These are phyloP conservation scores for Suhomyces sp. DNA, from an alignment of 805 yeast genomes.

Conservation along the genomic window DNA sequence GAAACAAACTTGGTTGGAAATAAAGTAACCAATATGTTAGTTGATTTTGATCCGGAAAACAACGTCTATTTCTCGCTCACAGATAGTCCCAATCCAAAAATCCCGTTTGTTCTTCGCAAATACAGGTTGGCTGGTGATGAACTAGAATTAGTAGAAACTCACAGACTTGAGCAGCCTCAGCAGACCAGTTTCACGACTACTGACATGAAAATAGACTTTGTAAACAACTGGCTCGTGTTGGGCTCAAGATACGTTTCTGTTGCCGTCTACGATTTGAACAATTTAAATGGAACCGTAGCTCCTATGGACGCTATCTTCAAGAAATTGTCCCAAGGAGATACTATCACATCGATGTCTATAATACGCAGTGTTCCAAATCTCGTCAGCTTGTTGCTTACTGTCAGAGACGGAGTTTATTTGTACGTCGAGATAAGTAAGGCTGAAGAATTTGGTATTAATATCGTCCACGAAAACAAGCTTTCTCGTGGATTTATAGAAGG, in stretches of 20 bases:
- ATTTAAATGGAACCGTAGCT: conserved; percentile 16
- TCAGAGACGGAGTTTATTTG: conserved; percentile 65
- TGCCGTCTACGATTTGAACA: conserved; percentile 47
- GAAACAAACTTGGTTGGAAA: conserved; percentile 25
- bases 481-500: conserved; percentile 84
- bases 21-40: conserved; percentile 52
- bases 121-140: conserved; percentile 19
- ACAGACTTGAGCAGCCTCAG: conserved; percentile 37
- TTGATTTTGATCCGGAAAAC: conserved; percentile 14
- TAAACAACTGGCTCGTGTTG: conserved; percentile 45
- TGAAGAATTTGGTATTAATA: conserved; percentile 14
- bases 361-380: conserved; percentile 23
- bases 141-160: conserved; percentile 26
- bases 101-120: conserved; percentile 46
- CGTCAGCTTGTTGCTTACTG: conserved; percentile 45
- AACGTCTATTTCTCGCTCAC: conserved; percentile 37
- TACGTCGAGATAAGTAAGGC: conserved; percentile 23
- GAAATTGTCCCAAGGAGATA: conserved; percentile 62
- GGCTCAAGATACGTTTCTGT: conserved; percentile 75
- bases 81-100: conserved; percentile 69
- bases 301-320: conserved; percentile 28
- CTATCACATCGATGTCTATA: conserved; percentile 54
- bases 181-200: conserved; percentile 55
- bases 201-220: conserved; percentile 44
- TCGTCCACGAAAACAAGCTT: conserved; percentile 57